Evolutionary conservation across 176 grass and related monocot genomes (phyloP), one percentile per base, ranked within the genome.

Genomic region (Cenchrus purpureus): DNA sequence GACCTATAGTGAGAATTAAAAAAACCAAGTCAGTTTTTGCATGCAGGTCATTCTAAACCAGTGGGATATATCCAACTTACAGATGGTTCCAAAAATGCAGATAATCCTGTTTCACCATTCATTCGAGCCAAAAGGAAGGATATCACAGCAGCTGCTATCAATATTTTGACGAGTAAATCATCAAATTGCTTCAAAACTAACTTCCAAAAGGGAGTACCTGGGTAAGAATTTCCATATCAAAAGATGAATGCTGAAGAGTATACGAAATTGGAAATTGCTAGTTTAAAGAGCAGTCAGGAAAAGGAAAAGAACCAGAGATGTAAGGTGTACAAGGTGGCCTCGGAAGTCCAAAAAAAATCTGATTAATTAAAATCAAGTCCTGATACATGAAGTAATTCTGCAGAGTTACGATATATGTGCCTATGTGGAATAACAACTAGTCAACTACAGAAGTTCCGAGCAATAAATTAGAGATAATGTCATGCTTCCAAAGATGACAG

Each of bases 81-180:
- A 92, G 91, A 99, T 71, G 97, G 93, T 94, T 99, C 97, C 68
- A 99, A 78, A 92, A 99, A 94, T 86, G 97, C 89, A 59, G 83
- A 80, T 68, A 94, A 76, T 74, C 90, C 89, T 2, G 97, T 99
- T 91, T 99, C 97, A 45, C 97, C 97, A 85, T 99, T 99, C 72
- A 96, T 89, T 79, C 88, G 85, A 84, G 97, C 97, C 90, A 99
- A 81, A 89, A 99, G 67, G 65, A 96, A 99, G 34, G 97, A 99
- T 74, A 99, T 50, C 68, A 99, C 66, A 65, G 97, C 97, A 48
- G 93, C 93, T 82, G 82, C 97, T 77, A 99, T 94, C 77, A 99
- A 92, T 94, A 99, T 99, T 92, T 99, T 99, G 82, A 99, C 97
- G 43, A 99, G 97, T 82, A 99, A 94, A 92, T 99, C 97, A 85